These are phyloP conservation scores for Isabelozyma rhagii DNA, from an alignment of 805 yeast genomes.

Conservation along the genomic window DNA sequence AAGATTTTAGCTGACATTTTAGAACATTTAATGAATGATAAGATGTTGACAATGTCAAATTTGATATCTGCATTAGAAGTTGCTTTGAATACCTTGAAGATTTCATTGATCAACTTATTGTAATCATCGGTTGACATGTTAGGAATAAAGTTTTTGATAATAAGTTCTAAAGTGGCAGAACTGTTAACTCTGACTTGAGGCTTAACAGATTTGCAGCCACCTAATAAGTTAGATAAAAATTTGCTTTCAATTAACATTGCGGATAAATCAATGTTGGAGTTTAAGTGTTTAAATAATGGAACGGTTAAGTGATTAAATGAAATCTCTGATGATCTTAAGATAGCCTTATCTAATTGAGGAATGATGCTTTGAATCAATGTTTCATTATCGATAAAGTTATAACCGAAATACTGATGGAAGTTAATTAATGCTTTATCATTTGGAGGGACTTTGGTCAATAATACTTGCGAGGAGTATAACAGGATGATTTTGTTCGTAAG, in stretches of 20 bases:
- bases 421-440: constrained; percentile 35
- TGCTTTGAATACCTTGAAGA: constrained; percentile 55
- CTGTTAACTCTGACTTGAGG: constrained; percentile 57
- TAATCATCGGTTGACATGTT: constrained; percentile 15
- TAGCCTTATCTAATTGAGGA: constrained; percentile 69
- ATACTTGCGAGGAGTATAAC: constrained; percentile 34
- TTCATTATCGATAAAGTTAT: constrained; percentile 35
- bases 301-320: constrained; percentile 57
- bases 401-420: constrained; percentile 26
- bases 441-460: constrained; percentile 46
- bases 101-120: constrained; percentile 45
- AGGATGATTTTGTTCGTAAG: constrained; percentile 14
- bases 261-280: constrained; percentile 37
- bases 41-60: constrained; percentile 43
- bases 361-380: constrained; percentile 39
- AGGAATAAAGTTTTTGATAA: constrained; percentile 16
- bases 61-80: constrained; percentile 65
- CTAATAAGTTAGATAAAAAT: constrained; percentile 21
- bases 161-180: constrained; percentile 24
- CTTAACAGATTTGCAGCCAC: constrained; percentile 63
- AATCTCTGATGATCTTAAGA: constrained; percentile 74
- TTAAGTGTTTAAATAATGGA: constrained; percentile 35
- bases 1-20: constrained; percentile 29
- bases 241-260: constrained; percentile 34
- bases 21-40: constrained; percentile 30